These are phyloP conservation scores for Candida manassasensis DNA, from an alignment of 805 yeast species.

Conservation along the genomic window DNA sequence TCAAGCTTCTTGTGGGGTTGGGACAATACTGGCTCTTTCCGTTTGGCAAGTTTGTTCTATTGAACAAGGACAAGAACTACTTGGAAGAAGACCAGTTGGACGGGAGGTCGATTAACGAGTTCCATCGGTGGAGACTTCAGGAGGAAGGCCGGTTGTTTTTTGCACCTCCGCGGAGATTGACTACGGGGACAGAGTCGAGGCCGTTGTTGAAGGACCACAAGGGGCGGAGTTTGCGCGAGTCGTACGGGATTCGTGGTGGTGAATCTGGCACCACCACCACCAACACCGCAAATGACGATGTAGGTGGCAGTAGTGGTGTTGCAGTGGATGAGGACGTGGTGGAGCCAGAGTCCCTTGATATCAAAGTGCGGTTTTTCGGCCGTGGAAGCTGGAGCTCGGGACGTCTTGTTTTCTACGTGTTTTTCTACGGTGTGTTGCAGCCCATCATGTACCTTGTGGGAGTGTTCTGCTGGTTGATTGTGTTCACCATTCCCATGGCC, in stretches of 20 bases:
- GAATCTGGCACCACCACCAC: conserved; percentile 22
- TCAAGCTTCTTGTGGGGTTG: conserved; percentile 52
- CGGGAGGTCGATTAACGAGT: conserved; percentile 81
- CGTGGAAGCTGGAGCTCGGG: conserved; percentile 90
- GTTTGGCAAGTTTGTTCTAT: conserved; percentile 82
- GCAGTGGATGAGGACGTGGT: conserved; percentile 15
- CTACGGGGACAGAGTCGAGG: conserved; percentile 27
- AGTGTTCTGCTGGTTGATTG: conserved; percentile 70
- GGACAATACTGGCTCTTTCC: conserved; percentile 78
- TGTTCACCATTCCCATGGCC: conserved; percentile 91
- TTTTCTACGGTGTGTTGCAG: conserved; percentile 63
- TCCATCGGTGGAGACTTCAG: conserved; percentile 79
- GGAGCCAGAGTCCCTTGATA: conserved; percentile 18
- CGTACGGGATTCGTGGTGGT: conserved; percentile 29
- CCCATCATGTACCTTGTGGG: conserved; percentile 61
- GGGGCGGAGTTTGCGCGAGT: conserved; percentile 36
- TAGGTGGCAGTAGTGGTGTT: conserved; percentile 11
- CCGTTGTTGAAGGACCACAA: conserved; percentile 40
- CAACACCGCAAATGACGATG: conserved; percentile 8
- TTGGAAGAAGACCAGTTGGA: conserved; percentile 82
- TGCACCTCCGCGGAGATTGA: conserved; percentile 54
- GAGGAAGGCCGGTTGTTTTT: conserved; percentile 78
- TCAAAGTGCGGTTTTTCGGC: conserved; percentile 69
- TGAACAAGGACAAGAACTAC: conserved; percentile 75
- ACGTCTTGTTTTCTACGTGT: conserved; percentile 66